Base-by-base conservation (phyloP, 805 yeast genomes). In the Barnettozyma californica region DNA sequence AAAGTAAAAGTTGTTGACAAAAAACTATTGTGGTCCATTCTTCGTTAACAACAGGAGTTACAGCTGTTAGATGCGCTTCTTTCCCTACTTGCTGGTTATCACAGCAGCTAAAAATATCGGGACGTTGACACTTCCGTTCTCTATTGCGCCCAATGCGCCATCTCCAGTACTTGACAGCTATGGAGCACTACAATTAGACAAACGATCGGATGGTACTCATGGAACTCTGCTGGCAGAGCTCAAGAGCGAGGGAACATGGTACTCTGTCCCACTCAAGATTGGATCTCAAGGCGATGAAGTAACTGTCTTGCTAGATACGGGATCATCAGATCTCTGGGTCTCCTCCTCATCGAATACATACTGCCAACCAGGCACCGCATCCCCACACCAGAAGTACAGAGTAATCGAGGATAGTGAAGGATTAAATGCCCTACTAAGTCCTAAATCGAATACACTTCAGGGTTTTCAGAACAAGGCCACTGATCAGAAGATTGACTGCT, bases 251-350 rank as follows among this genome's bases (percentile, higher is more conserved):
- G 16, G 39, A 20, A 48, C 52, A 9, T 56, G 44, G 47, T 52
- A 51, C 41, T 41, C 56, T 9, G 43, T 46, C 21, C 42, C 47
- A 18, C 23, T 56, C 20, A 41, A 47, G 19, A 16, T 57, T 16
- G 56, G 51, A 3, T 49, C 55, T 13, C 21, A 45, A 10, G 45
- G 43, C 14, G 60, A 60, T 21, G 46, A 55, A 18, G 55, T 67
- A 7, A 50, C 49, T n/a, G 68, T 64, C 8, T 46, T 65, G 44
- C 41, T 67, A 4, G 71, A 67, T 43, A 67, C 69, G 1, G 71
- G 69, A 0, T 64, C 68, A 3, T 58, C 69, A 2, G 71, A 67
- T 43, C 56, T 67, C 21, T 67, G 71, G 71, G 62, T 67, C 40
- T 50, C 51, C 11, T 48, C 61, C 60, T 35, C 50, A 3, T 35